These are phyloP conservation scores for Cicer arietinum DNA, from an alignment of 306 rosid species.

Conservation along the genomic window DNA sequence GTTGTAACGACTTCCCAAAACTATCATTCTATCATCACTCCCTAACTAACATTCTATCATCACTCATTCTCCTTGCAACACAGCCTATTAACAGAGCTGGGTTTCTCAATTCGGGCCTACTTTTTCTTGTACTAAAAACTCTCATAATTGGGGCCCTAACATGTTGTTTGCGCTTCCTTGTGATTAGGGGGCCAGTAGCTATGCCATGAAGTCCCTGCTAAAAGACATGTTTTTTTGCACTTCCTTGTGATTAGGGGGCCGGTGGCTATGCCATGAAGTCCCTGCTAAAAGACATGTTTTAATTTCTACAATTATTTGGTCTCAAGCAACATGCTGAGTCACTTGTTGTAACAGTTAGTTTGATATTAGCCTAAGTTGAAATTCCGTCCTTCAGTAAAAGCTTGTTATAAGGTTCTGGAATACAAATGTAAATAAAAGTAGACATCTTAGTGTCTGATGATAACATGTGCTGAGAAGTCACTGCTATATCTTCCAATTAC, in stretches of 20 bases:
- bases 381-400: constrained; percentile 16
- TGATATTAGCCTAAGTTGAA: constrained; percentile 20
- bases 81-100: neutral
- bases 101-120: neutral
- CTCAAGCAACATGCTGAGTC: constrained; percentile 20
- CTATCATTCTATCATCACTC: neutral
- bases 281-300: neutral
- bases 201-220: constrained; percentile 6
- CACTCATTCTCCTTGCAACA: neutral
- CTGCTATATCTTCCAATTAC: neutral
- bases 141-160: neutral
- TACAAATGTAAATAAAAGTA: constrained; percentile 12
- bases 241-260: neutral
- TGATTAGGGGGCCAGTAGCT: neutral
- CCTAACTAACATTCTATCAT: neutral
- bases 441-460: constrained; percentile 16
- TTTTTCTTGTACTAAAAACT: neutral
- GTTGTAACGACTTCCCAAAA: neutral
- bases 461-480: constrained; percentile 23
- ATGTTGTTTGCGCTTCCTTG: constrained; percentile 4
- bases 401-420: constrained; percentile 26
- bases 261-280: constrained; percentile 18
- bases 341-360: neutral
- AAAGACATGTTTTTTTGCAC: neutral
- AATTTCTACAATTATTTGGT: constrained; percentile 4